Evolutionary conservation across 495 filamentous ascomycete genomes (phyloP).

Genomic region (Tuber melanosporum): DNA sequence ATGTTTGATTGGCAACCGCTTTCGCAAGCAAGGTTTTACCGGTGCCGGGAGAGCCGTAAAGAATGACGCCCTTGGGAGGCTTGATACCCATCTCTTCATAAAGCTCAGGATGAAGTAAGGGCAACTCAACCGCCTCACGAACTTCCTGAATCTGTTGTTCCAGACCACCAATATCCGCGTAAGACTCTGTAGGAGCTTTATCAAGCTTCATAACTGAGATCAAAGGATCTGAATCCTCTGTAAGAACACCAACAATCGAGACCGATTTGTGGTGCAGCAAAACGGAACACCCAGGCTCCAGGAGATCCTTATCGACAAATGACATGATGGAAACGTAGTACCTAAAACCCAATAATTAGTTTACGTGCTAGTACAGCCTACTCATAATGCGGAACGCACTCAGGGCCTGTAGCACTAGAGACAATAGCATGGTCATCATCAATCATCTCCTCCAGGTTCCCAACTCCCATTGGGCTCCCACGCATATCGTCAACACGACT

Average conservation of each 20-base stretch:
- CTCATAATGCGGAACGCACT: slow-evolving; percentile 44
- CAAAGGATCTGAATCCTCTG: slow-evolving; percentile 90
- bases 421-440: slow-evolving; percentile 99
- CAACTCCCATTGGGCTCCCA: slow-evolving; percentile 96
- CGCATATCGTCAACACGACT: slow-evolving; percentile 97
- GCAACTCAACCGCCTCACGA: slow-evolving; percentile 91
- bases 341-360: slow-evolving; percentile 22
- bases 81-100: slow-evolving; percentile 99
- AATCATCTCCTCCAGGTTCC: slow-evolving; percentile 97
- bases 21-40: slow-evolving; percentile 97
- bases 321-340: slow-evolving; percentile 99
- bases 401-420: slow-evolving; percentile 90
- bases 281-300: slow-evolving; percentile 93
- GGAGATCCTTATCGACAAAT: slow-evolving; percentile 97
- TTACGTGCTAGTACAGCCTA: neutral
- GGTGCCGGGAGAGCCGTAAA: slow-evolving; percentile 95
- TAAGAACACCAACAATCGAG: slow-evolving; percentile 94
- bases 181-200: slow-evolving; percentile 96
- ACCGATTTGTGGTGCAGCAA: slow-evolving; percentile 96
- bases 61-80: slow-evolving; percentile 97
- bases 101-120: slow-evolving; percentile 89
- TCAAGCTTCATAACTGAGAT: slow-evolving; percentile 99
- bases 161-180: slow-evolving; percentile 95
- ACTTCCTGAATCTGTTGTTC: slow-evolving; percentile 97
- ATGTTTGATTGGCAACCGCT: slow-evolving; percentile 97